Percentiles rank a stretch among this genome's conserved stretches.
phyloP scores from a whole-genome alignment of 1,284 basidiomycete genomes.

The Sphaerobolus stellatus region DNA sequence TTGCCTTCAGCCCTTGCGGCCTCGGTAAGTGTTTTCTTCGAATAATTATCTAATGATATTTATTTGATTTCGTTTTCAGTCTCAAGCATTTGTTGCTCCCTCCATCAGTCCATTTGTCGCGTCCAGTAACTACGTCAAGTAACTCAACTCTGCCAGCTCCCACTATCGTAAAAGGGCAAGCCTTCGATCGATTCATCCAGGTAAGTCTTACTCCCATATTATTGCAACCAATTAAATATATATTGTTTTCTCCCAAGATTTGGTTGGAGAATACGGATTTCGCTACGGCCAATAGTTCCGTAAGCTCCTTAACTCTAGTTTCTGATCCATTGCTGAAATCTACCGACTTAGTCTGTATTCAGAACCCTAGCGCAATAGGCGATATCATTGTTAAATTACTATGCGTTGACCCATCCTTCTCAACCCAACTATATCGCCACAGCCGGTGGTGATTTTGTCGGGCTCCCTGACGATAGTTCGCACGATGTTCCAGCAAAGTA shows the following conservation, averaged over 20 bases:
- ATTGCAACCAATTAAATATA: not conserved
- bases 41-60: not conserved
- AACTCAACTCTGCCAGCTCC: not conserved
- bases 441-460: constrained; percentile 59
- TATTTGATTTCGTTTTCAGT: not conserved
- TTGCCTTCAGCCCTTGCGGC: not conserved
- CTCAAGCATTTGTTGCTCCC: not conserved
- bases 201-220: not conserved
- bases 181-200: not conserved
- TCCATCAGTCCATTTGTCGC: not conserved
- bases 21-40: not conserved
- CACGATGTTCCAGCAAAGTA: constrained; percentile 32
- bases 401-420: constrained; percentile 60
- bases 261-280: constrained; percentile 1
- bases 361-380: constrained; percentile 50
- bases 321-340: not conserved
- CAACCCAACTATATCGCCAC: constrained; percentile 57
- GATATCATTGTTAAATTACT: constrained; percentile 51
- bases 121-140: not conserved
- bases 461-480: constrained; percentile 48
- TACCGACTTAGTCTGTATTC: constrained; percentile 40
- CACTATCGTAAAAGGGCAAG: not conserved
- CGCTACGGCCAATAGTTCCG: not conserved
- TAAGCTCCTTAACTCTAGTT: not conserved
- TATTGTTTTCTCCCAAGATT: not conserved